phyloP scores from a whole-genome alignment of 1,284 basidiomycete species.

The Naganishia liquefaciens region DNA sequence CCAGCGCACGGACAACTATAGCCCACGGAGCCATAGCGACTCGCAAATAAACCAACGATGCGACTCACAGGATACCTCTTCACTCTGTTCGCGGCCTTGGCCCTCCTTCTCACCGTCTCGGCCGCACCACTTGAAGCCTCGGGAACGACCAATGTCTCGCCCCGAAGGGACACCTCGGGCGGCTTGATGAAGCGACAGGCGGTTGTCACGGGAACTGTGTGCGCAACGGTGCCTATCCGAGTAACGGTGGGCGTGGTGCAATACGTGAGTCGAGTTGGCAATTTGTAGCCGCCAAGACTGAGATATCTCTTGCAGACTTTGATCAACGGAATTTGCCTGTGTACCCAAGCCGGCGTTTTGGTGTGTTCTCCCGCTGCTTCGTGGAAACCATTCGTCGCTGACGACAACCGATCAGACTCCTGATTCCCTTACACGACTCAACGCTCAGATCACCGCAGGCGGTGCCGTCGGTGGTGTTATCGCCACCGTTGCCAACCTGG shows the following conservation, averaged over 20 bases:
- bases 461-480: neutral
- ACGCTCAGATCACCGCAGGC: slow-evolving; percentile 3
- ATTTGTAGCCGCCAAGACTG: neutral
- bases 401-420: neutral
- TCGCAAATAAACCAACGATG: neutral
- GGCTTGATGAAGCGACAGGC: slow-evolving; percentile 18
- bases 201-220: slow-evolving; percentile 12
- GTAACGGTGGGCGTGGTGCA: neutral
- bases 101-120: neutral
- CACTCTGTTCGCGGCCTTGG: slow-evolving; percentile 6
- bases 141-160: neutral
- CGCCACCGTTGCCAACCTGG: neutral
- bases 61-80: slow-evolving; percentile 1
- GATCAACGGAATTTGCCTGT: slow-evolving; percentile 22
- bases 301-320: slow-evolving; percentile 5
- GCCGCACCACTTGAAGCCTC: neutral
- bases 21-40: no score
- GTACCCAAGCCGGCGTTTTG: slow-evolving; percentile 17
- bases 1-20: no score
- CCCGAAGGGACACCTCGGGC: neutral
- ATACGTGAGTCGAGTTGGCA: neutral
- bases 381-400: neutral
- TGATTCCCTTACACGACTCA: slow-evolving; percentile 4
- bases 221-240: slow-evolving; percentile 8
- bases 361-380: slow-evolving; percentile 1